Conservation (phyloP, 768 basidiomycete species). For the Tylopilus plumbeoviolaceoides region DNA sequence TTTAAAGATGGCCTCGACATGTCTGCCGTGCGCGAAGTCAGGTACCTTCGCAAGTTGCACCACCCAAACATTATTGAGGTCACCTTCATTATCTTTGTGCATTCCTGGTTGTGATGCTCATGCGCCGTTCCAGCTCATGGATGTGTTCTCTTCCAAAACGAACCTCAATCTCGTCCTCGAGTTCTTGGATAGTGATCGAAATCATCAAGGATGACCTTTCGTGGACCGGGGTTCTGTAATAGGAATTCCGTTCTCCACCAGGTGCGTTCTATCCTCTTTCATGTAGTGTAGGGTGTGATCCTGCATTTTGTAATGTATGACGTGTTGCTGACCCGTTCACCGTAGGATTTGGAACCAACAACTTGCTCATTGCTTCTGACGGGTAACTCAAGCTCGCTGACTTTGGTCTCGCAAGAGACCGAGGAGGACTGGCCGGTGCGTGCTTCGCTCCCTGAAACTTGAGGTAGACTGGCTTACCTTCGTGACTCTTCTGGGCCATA, state of each 20-base stretch:
- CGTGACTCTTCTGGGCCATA: conserved; percentile 74
- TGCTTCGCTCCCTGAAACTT: not conserved
- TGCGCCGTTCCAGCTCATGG: conserved; percentile 64
- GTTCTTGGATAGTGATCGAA: conserved; percentile 95
- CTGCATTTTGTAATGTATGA: not conserved
- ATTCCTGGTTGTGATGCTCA: not conserved
- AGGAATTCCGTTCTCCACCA: conserved; percentile 91
- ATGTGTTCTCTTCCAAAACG: conserved; percentile 94
- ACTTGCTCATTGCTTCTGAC: conserved; percentile 86
- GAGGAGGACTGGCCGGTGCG: conserved; percentile 97
- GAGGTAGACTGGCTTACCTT: not conserved
- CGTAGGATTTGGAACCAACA: conserved; percentile 98
- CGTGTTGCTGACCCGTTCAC: conserved; percentile 9
- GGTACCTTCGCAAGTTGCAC: conserved; percentile 88
- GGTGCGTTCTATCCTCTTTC: conserved; percentile 40
- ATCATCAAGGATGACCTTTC: conserved; percentile 98
- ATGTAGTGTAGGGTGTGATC: conserved; percentile 8
- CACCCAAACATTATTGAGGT: conserved; percentile 97
- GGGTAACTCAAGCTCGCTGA: conserved; percentile 96
- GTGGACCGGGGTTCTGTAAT: conserved; percentile 98
- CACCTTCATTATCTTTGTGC: conserved; percentile 8
- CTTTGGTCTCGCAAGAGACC: conserved; percentile 96
- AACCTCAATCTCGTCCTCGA: conserved; percentile 97
- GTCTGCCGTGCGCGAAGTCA: conserved; percentile 98
- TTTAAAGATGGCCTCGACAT: conserved; percentile 99